Conservation (phyloP, 2,329 filamentous ascomycete species). For the Scedosporium dehoogii region DNA sequence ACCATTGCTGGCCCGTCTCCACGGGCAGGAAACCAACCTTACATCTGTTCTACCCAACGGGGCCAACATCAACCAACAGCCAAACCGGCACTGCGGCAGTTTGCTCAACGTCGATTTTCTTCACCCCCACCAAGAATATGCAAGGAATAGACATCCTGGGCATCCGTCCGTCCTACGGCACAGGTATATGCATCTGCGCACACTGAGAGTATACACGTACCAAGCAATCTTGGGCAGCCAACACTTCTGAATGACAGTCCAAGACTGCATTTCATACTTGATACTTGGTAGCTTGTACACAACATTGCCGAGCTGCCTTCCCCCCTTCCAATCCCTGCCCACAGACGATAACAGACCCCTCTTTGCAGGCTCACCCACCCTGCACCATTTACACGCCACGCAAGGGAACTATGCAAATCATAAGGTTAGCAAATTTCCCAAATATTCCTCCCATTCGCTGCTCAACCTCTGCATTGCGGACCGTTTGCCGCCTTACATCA, state of each 20-base stretch:
- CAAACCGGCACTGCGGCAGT: not conserved
- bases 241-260: not conserved
- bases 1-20: not conserved
- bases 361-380: not conserved
- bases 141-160: not conserved
- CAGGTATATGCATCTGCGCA: not conserved
- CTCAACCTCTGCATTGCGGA: not conserved
- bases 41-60: no score
- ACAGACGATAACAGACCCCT: not conserved
- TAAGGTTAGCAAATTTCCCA: not conserved
- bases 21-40: no score
- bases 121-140: not conserved
- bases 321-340: not conserved
- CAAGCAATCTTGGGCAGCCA: not conserved
- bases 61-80: not conserved
- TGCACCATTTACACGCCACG: not conserved
- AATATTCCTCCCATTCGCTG: not conserved
- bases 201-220: not conserved
- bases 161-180: not conserved
- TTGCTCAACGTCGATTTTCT: not conserved
- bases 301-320: not conserved
- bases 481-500: slow-evolving; percentile 3
- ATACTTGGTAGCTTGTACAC: not conserved
- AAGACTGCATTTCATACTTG: not conserved
- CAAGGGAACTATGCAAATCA: slow-evolving; percentile 1